Base-by-base conservation (phyloP, 768 basidiomycete genomes). In the Phylloporus arenicola region DNA sequence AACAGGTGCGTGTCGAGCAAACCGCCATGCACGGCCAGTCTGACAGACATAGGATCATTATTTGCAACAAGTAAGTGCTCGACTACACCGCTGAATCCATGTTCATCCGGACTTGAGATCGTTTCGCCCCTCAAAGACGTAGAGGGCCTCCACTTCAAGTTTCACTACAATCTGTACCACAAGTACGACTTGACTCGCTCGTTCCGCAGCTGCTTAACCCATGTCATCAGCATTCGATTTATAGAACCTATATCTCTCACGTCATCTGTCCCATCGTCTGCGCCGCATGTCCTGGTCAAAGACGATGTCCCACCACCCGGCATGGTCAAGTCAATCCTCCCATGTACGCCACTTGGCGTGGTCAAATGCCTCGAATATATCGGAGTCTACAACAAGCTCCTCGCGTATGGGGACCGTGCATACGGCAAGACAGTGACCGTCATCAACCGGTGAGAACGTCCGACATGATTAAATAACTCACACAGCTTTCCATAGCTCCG, bases 61-160 rank as follows among this genome's bases (percentile, higher is more conserved):
- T 68, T 74, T 99, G 48, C 96, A 99, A 68, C 95, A 97, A 74
- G 88, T 84, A 57, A 53, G 70, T 13, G 3, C 13, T 8, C 19
- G 3, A 11, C 14, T 17, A 6, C 10, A 13, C 9, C 7, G n/a
- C 19, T 7, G n/a, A 8, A 16, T 41, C 17, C 20, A 6, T 29
- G 13, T 22, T 7, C 22, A 24, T 41, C 9, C 22, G 16, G n/a
- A 34, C 44, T 19, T 17, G n/a, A 90, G 88, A 82, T 97, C 49
- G 93, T 99, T 7, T 93, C 92, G 0, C 93, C 96, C 3, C 78
- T 87, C 56, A 99, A 99, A 71, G 96, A 99, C 59, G 96, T 99
- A 53, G 96, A 99, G 70, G 95, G 96, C 3, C 76, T 99, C 46
- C 83, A 99, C 70, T 91, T 90, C 75, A 94, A 94, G 65, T 98